Evolutionary conservation across 208 protist genomes (phyloP).

Genomic region (Leishmania guyanensis): DNA sequence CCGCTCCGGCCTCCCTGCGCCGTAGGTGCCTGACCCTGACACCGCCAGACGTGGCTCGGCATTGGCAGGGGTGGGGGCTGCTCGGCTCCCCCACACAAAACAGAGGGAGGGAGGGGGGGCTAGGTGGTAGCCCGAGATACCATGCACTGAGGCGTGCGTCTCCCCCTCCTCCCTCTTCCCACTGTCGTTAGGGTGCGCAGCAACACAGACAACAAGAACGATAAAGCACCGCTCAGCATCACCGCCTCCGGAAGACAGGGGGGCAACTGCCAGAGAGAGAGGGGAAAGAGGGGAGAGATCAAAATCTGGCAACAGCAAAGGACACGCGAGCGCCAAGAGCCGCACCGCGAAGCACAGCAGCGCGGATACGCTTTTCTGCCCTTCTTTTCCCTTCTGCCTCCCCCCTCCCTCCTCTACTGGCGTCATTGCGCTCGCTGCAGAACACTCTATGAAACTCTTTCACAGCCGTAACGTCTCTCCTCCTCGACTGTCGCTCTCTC

Average conservation of each 20-base stretch:
- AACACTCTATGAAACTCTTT: slow-evolving; percentile 1
- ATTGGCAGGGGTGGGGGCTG: no score
- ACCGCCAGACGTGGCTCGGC: no score
- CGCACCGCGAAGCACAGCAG: neutral
- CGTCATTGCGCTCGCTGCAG: neutral
- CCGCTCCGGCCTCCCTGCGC: no score
- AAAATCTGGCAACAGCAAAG: neutral
- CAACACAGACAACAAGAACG: neutral
- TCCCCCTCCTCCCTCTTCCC: neutral
- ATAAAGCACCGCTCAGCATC: neutral
- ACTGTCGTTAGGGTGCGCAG: neutral
- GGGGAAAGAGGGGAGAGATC: neutral
- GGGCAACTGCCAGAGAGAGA: neutral
- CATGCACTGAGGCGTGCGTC: no score
- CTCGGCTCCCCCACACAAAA: no score
- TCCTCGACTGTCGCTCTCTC: neutral
- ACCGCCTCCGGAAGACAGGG: neutral
- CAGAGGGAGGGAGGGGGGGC: no score
- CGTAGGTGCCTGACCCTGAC: no score
- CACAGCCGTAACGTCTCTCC: neutral
- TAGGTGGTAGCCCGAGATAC: no score
- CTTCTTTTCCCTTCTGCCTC: neutral
- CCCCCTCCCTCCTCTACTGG: neutral
- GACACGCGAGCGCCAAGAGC: neutral
- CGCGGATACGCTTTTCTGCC: neutral